Conservation (phyloP, 352 stramenopile genomes). For the Peronospora farinosa region DNA sequence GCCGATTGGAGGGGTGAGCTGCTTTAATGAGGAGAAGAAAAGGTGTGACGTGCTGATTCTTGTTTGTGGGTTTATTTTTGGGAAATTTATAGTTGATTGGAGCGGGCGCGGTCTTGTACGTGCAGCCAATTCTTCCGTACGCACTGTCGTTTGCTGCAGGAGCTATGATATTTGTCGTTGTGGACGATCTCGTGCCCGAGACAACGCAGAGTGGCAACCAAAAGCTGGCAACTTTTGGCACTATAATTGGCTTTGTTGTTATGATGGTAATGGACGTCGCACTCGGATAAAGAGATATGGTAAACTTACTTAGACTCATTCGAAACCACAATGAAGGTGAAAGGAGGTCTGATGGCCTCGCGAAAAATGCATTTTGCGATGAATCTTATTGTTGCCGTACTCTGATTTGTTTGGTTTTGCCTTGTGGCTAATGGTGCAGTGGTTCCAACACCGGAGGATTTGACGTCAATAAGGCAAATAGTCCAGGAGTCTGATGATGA, state of each 20-base stretch:
- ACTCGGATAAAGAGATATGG: conserved; percentile 43
- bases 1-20: conserved; percentile 72
- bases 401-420: conserved; percentile 10
- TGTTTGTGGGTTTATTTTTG: conserved; percentile 6
- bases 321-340: background rate
- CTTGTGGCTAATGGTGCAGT: too few species aligned
- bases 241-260: conserved; percentile 87
- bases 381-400: conserved; percentile 10
- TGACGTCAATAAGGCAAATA: too few species aligned
- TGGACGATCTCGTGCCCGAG: conserved; percentile 88
- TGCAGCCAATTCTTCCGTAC: conserved; percentile 86
- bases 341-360: conserved; percentile 1
- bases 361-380: conserved; percentile 18
- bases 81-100: conserved; percentile 54
- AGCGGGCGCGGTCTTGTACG: conserved; percentile 75
- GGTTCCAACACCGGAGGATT: too few species aligned
- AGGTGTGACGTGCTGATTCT: background rate
- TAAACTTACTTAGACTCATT: conserved; percentile 15
- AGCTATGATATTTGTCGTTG: conserved; percentile 90
- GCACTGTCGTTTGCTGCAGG: conserved; percentile 86
- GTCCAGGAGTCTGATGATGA: too few species aligned
- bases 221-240: conserved; percentile 80
- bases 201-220: conserved; percentile 84
- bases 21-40: background rate
- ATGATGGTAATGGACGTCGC: conserved; percentile 90